phyloP scores from a whole-genome alignment of 2,329 filamentous ascomycete genomes.

The Penicillium olsonii region DNA sequence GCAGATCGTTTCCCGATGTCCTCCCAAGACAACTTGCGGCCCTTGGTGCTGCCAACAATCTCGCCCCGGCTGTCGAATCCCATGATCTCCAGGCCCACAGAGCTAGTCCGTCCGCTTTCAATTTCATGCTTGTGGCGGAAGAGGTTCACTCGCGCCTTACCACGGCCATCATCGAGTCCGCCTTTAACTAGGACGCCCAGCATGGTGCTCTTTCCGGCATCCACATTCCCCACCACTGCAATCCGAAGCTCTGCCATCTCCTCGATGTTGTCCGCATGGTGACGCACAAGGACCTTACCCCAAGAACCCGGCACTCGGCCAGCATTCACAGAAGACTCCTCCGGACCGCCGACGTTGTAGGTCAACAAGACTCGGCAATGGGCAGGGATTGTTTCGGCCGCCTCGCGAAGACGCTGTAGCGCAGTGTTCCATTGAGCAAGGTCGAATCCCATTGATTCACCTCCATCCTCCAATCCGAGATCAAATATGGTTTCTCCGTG shows the following conservation, averaged over 20 bases:
- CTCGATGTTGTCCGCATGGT: conserved; percentile 71
- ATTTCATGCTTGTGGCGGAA: conserved; percentile 98
- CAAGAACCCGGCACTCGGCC: conserved; percentile 72
- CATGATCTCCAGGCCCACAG: conserved; percentile 98
- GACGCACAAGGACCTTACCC: conserved; percentile 84
- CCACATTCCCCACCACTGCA: conserved; percentile 95
- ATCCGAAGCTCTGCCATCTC: conserved; percentile 94
- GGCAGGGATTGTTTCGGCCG: conserved; percentile 66
- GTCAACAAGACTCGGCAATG: conserved; percentile 83
- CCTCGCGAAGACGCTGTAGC: conserved; percentile 64
- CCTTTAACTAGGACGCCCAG: conserved; percentile 95
- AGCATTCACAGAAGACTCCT: conserved; percentile 67
- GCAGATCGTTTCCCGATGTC: conserved; percentile 92
- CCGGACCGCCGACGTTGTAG: conserved; percentile 79
- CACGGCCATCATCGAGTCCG: conserved; percentile 89
- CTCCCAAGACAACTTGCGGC: conserved; percentile 90
- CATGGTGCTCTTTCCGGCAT: conserved; percentile 96
- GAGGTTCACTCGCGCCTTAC: conserved; percentile 89
- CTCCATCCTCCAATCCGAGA: conserved; percentile 85
- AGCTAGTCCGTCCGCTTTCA: conserved; percentile 91
- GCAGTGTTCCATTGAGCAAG: conserved; percentile 75
- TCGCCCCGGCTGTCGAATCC: conserved; percentile 88
- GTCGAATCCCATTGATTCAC: conserved; percentile 77
- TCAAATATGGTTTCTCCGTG: conserved; percentile 90
- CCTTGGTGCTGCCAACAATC: conserved; percentile 78